phyloP scores from a whole-genome alignment of 495 filamentous ascomycete species.

The Astrothelium macrocarpum region DNA sequence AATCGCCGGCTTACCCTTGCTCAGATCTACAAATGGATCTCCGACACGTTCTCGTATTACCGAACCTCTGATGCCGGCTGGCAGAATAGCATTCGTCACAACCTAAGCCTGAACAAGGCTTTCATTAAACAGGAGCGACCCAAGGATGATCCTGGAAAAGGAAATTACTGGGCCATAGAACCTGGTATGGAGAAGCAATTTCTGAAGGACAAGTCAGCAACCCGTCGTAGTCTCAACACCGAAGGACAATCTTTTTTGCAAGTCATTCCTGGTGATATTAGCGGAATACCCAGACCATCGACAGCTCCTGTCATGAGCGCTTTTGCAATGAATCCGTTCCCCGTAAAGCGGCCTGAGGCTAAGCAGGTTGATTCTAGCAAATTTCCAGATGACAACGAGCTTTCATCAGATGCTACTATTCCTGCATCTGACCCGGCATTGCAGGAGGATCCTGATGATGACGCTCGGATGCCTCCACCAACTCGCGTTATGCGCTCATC shows the following conservation, averaged over 20 bases:
- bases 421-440: slow-evolving; percentile 69
- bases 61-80: slow-evolving; percentile 74
- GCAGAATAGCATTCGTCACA: slow-evolving; percentile 98
- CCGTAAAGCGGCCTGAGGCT: slow-evolving; percentile 16
- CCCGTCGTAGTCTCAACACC: slow-evolving; percentile 43
- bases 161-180: slow-evolving; percentile 95
- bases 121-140: slow-evolving; percentile 93
- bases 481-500: slow-evolving; percentile 43
- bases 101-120: slow-evolving; percentile 94
- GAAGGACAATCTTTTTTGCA: slow-evolving; percentile 27
- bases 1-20: slow-evolving; percentile 76
- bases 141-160: slow-evolving; percentile 95
- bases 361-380: slow-evolving; percentile 36
- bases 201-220: slow-evolving; percentile 74
- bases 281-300: slow-evolving; percentile 18
- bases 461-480: slow-evolving; percentile 30
- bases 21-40: slow-evolving; percentile 99
- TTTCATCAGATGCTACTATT: slow-evolving; percentile 93
- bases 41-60: slow-evolving; percentile 85
- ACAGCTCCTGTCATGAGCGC: slow-evolving; percentile 28
- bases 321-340: slow-evolving; percentile 37
- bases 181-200: slow-evolving; percentile 81
- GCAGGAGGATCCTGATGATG: slow-evolving; percentile 50
- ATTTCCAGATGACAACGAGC: slow-evolving; percentile 46
- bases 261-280: slow-evolving; percentile 18